Evolutionary conservation across 805 yeast genomes (phyloP).

Genomic region (Lipomyces chichibuensis): DNA sequence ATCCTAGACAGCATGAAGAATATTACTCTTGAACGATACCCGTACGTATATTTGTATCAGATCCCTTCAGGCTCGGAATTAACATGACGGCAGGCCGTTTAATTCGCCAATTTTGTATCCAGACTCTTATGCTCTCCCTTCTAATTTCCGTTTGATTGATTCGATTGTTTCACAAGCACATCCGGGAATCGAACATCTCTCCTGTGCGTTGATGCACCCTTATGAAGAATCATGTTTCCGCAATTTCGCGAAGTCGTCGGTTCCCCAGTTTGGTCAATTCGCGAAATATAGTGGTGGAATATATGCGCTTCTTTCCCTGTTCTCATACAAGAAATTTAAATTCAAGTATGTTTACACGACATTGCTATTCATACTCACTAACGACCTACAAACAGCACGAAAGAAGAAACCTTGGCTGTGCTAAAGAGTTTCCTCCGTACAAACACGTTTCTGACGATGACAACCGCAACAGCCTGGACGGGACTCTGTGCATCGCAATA

Average conservation of each 20-base stretch:
- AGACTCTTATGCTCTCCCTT: slow-evolving; percentile 31
- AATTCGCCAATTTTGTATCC: slow-evolving; percentile 37
- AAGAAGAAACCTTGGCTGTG: not conserved
- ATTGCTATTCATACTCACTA: not conserved
- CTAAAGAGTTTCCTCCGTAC: slow-evolving; percentile 37
- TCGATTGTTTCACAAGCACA: slow-evolving; percentile 35
- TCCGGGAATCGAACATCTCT: slow-evolving; percentile 31
- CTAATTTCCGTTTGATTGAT: slow-evolving; percentile 23
- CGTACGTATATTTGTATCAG: slow-evolving; percentile 38
- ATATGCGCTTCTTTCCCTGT: slow-evolving; percentile 15
- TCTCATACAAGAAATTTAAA: slow-evolving; percentile 5
- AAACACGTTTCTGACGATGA: slow-evolving; percentile 43
- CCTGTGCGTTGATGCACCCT: slow-evolving; percentile 34
- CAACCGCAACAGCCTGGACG: slow-evolving; percentile 46
- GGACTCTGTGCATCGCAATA: slow-evolving; percentile 46
- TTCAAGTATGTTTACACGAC: not conserved
- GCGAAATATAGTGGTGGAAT: slow-evolving; percentile 23
- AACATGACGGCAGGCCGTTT: slow-evolving; percentile 28
- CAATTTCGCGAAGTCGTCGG: slow-evolving; percentile 15
- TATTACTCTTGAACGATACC: slow-evolving; percentile 43
- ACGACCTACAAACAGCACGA: not conserved
- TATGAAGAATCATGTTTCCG: slow-evolving; percentile 32
- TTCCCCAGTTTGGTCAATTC: slow-evolving; percentile 12
- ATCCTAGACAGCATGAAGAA: slow-evolving; percentile 42
- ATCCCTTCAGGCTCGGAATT: not conserved